A percentile compares a stretch with the other conserved stretches of the same genome.
Conservation (phyloP, 2,329 filamentous ascomycete species). For the Calonectria fujianensis region DNA sequence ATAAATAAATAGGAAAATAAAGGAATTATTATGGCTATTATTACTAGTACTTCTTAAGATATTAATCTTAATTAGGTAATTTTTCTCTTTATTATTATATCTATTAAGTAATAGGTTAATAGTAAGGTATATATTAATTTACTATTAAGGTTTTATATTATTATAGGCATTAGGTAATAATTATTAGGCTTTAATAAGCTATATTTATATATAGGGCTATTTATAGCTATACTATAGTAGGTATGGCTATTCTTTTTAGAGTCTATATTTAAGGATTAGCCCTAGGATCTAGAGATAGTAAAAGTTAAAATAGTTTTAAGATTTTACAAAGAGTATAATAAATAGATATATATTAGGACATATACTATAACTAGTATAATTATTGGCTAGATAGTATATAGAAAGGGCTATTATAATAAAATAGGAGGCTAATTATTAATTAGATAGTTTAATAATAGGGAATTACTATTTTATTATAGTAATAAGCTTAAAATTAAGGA, state of each 20-base stretch:
- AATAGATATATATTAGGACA: neutral
- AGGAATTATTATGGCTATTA: neutral
- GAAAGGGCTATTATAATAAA: neutral
- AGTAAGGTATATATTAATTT: neutral
- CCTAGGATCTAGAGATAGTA: neutral
- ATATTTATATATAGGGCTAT: constrained; percentile 4
- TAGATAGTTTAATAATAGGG: neutral
- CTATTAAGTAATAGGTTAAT: neutral
- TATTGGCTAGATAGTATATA: constrained; percentile 1
- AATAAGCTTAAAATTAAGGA: neutral
- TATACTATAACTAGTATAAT: too few relatives aligned
- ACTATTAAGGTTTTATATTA: neutral
- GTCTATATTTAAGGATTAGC: neutral
- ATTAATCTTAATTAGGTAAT: neutral
- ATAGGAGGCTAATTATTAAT: neutral
- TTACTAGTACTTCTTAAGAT: neutral
- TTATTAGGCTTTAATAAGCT: neutral
- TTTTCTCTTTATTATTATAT: constrained; percentile 7
- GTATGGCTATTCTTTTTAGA: neutral
- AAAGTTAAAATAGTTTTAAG: neutral
- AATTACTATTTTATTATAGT: neutral
- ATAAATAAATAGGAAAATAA: too few relatives aligned
- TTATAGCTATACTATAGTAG: neutral
- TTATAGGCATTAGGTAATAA: neutral
- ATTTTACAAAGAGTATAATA: neutral